These are phyloP conservation scores for Echium plantagineum DNA, from an alignment of 257 asterid genomes.

Conservation along the genomic window DNA sequence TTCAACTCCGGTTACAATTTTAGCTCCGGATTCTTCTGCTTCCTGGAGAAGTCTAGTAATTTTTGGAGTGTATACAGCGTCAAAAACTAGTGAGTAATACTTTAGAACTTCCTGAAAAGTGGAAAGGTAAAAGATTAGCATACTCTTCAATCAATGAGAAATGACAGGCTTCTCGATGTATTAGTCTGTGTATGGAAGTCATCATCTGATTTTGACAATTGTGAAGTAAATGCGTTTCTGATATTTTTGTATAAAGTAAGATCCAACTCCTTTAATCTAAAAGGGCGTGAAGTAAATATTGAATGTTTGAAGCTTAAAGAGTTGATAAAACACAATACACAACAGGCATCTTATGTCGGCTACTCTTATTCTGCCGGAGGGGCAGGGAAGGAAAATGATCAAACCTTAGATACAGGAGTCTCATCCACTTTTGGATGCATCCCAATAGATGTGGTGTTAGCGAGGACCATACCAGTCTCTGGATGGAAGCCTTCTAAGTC, in stretches of 20 bases:
- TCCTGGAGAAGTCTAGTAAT: slow-evolving; percentile 68
- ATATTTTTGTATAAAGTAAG: too few relatives aligned
- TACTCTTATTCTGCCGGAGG: too few relatives aligned
- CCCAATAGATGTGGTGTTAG: slow-evolving; percentile 93
- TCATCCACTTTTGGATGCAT: slow-evolving; percentile 92
- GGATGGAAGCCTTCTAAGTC: slow-evolving; percentile 65
- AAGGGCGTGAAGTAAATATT: too few relatives aligned
- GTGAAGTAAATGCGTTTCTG: too few relatives aligned
- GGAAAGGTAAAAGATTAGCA: background rate
- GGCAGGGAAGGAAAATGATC: slow-evolving; percentile 9
- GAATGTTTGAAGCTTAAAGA: too few relatives aligned
- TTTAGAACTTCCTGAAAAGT: slow-evolving; percentile 60
- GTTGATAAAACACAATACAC: too few relatives aligned
- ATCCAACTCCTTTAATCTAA: too few relatives aligned
- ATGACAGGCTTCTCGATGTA: background rate
- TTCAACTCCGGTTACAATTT: slow-evolving; percentile 72
- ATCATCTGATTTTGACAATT: background rate
- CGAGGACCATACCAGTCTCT: slow-evolving; percentile 85
- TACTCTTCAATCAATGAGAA: background rate
- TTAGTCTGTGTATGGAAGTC: background rate
- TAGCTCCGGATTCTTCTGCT: slow-evolving; percentile 69
- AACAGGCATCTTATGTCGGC: too few relatives aligned
- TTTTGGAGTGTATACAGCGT: slow-evolving; percentile 87
- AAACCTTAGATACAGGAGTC: slow-evolving; percentile 81
- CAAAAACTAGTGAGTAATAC: slow-evolving; percentile 70